These are phyloP conservation scores for Coix lacrymajobi DNA, from an alignment of 176 grass and related monocot species.

Conservation along the genomic window DNA sequence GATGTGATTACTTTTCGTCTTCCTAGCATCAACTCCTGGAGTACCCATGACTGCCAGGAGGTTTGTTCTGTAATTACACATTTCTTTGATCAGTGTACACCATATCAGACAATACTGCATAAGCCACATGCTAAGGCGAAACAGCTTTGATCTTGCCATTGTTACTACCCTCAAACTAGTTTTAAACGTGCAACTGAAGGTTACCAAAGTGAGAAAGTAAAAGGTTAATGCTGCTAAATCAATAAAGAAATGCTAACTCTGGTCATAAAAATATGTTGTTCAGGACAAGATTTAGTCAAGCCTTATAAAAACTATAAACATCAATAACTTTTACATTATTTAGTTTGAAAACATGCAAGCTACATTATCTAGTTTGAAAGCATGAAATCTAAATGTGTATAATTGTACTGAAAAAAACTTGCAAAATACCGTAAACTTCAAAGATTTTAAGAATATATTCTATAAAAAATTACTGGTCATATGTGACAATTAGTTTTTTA, in stretches of 20 bases:
- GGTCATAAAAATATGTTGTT: neutral
- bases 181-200: neutral
- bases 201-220: neutral
- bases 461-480: neutral
- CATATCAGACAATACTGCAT: neutral
- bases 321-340: neutral
- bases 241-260: neutral
- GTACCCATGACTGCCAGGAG: slow-evolving; percentile 83
- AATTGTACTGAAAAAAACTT: neutral
- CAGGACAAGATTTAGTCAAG: neutral
- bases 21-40: slow-evolving; percentile 63
- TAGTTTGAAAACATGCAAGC: neutral
- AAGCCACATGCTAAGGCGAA: neutral
- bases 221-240: slow-evolving; percentile 9
- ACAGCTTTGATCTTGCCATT: neutral
- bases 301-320: neutral
- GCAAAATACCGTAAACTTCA: neutral
- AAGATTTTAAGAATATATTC: neutral
- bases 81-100: slow-evolving; percentile 12
- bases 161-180: slow-evolving; percentile 4
- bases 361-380: neutral
- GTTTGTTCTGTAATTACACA: slow-evolving; percentile 62
- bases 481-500: neutral
- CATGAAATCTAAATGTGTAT: neutral
- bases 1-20: slow-evolving; percentile 82